Evolutionary conservation across 2,329 filamentous ascomycete species (phyloP), one percentile per base, ranked within the genome.

Genomic region (Aureobasidium sp.): DNA sequence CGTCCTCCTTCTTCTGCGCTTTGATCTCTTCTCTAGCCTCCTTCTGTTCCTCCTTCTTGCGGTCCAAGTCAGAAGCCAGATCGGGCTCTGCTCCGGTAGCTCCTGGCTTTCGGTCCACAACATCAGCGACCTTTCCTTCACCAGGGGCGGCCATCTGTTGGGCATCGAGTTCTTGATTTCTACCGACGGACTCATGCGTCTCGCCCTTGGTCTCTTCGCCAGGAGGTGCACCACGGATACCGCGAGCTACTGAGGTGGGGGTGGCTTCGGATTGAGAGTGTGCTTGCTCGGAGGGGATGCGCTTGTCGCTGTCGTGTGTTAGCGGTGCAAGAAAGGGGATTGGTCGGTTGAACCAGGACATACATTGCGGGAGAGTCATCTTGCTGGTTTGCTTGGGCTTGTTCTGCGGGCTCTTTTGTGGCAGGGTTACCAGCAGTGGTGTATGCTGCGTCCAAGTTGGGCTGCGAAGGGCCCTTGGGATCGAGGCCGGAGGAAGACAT

Each of bases 31-130:
- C 73, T 43, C 78, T 66, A 25, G 70, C 66, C 17, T 71, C 73
- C 9, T 73, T 70, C 66, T 80, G 78, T 70, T 79, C 78, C 2
- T 71, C 75, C 69, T 79, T 80, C 70, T 80, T 80, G 69, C 75
- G 69, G 11, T 79, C 77, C 65, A 79, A 64, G 70, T 78, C 77
- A 7, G 64, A 70, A 62, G 74, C 76, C 57, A 79, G 61, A 45
- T 75, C 77, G 6, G 66, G 68, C 68, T 76, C 66, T 9, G 61
- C 64, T 4, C 70, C 70, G 25, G 66, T 66, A 19, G 70, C 69
- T 15, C 75, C 76, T 3, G 72, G 69, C 66, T 71, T 69, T 23
- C 60, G 38, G 10, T 69, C 68, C 9, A 79, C 77, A 0, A 76
- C 76, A 45, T 70, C 70, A 1, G 70, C 70, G 5, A 80, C 72